phyloP scores from a whole-genome alignment of 2,329 filamentous ascomycete species.

The Fusarium hainanense region DNA sequence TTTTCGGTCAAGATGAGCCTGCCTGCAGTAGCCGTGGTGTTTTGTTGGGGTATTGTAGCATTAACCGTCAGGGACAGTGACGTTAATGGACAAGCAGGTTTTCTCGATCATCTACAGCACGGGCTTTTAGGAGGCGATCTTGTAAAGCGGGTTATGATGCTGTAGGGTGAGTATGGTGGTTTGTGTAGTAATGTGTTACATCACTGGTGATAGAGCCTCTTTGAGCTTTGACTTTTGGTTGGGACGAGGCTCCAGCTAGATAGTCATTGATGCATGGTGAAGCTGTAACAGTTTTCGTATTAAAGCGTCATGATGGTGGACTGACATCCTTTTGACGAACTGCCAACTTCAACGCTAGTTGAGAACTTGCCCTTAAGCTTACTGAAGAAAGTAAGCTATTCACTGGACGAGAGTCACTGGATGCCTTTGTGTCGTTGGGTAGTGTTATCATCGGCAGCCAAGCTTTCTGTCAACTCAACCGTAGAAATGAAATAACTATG shows the following conservation, averaged over 20 bases:
- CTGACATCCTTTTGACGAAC: neutral
- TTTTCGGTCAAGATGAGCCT: neutral
- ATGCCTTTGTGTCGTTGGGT: neutral
- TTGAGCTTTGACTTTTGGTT: slow-evolving; percentile 4
- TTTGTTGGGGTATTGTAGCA: slow-evolving; percentile 1
- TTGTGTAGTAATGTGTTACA: slow-evolving; percentile 23
- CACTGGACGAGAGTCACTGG: neutral
- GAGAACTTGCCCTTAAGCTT: neutral
- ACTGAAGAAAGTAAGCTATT: neutral
- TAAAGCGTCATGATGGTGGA: neutral
- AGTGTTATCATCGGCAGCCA: neutral
- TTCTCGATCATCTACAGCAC: neutral
- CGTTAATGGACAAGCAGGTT: slow-evolving; percentile 24
- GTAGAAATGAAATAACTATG: neutral
- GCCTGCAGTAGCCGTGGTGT: neutral
- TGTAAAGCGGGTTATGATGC: slow-evolving; percentile 2
- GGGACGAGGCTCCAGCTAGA: slow-evolving; percentile 1
- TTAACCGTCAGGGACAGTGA: slow-evolving; percentile 22
- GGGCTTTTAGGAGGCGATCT: neutral
- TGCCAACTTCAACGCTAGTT: neutral
- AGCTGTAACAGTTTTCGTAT: neutral
- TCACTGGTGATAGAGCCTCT: slow-evolving; percentile 2
- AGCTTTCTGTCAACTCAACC: neutral
- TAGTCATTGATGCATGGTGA: neutral
- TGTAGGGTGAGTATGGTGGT: slow-evolving; percentile 1